Conservation (phyloP, 371 early-diverging fungal genomes). For the Smittium culicis region DNA sequence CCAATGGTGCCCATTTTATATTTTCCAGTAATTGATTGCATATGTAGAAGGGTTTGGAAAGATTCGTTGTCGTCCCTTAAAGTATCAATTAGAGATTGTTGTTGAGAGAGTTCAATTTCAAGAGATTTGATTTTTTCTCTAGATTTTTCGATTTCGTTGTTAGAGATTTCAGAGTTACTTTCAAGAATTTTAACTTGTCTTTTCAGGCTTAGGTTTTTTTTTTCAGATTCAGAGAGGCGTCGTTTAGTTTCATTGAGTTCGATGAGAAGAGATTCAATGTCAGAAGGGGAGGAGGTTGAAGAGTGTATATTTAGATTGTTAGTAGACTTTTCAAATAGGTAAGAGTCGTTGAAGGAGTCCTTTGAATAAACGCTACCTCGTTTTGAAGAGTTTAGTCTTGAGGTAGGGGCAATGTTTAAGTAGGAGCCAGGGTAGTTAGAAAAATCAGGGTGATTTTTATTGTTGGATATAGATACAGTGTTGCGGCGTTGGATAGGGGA, state of each 20-base stretch:
- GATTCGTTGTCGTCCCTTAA: slow-evolving; percentile 75
- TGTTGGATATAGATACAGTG: background rate
- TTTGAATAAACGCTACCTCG: background rate
- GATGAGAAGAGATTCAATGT: background rate
- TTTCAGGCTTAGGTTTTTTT: background rate
- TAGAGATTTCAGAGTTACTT: background rate
- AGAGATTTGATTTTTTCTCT: background rate
- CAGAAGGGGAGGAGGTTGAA: background rate
- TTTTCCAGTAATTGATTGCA: slow-evolving; percentile 44
- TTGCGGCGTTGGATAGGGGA: slow-evolving; percentile 1
- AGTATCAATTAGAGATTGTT: slow-evolving; percentile 49
- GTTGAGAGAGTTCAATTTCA: slow-evolving; percentile 22
- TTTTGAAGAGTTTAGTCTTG: background rate
- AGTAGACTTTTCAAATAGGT: background rate
- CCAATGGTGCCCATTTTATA: background rate
- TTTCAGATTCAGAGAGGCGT: background rate
- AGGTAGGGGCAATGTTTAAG: background rate
- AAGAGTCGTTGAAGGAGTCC: background rate
- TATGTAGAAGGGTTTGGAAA: slow-evolving; percentile 62
- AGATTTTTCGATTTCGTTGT: background rate
- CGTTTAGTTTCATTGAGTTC: background rate
- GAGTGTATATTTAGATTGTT: background rate
- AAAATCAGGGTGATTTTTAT: background rate
- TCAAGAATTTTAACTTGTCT: background rate
- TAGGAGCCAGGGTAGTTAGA: background rate